Evolutionary conservation across 2,329 filamentous ascomycete species (phyloP).

Genomic region (Trichoderma sp.): DNA sequence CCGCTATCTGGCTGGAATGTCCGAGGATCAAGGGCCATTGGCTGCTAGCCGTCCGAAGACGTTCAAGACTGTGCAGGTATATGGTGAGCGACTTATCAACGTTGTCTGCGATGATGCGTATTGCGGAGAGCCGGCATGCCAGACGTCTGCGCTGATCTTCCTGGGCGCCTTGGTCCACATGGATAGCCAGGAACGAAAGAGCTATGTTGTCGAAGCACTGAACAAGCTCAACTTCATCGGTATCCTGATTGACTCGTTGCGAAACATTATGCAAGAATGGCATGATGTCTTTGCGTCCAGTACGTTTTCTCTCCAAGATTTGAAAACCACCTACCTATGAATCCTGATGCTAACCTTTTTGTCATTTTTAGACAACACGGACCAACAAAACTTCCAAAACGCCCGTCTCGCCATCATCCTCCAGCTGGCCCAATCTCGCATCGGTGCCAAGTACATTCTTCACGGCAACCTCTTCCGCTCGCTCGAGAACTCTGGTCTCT

Average conservation of each 20-base stretch:
- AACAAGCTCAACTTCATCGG: conserved; percentile 88
- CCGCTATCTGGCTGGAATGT: conserved; percentile 74
- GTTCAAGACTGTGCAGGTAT: conserved; percentile 67
- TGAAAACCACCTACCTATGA: too few species aligned
- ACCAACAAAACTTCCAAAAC: conserved; percentile 58
- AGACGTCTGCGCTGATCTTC: conserved; percentile 84
- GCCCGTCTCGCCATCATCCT: conserved; percentile 81
- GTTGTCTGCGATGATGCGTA: conserved; percentile 92
- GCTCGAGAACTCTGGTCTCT: conserved; percentile 79
- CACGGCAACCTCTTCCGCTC: conserved; percentile 85
- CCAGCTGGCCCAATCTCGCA: conserved; percentile 77
- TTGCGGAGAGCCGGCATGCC: conserved; percentile 76
- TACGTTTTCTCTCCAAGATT: conserved; percentile 37
- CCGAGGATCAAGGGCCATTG: conserved; percentile 51
- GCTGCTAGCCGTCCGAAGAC: conserved; percentile 58
- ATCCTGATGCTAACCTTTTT: neutral
- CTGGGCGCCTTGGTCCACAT: conserved; percentile 75
- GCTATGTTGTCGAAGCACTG: conserved; percentile 75
- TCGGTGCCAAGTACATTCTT: conserved; percentile 84
- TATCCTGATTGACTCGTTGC: conserved; percentile 85
- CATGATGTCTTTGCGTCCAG: conserved; percentile 57
- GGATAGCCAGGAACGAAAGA: conserved; percentile 69
- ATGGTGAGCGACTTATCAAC: conserved; percentile 78
- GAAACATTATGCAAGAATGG: conserved; percentile 73
- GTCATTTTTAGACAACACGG: conserved; percentile 40